Conservation (phyloP, 306 rosid genomes). For the Lablab purpureus region DNA sequence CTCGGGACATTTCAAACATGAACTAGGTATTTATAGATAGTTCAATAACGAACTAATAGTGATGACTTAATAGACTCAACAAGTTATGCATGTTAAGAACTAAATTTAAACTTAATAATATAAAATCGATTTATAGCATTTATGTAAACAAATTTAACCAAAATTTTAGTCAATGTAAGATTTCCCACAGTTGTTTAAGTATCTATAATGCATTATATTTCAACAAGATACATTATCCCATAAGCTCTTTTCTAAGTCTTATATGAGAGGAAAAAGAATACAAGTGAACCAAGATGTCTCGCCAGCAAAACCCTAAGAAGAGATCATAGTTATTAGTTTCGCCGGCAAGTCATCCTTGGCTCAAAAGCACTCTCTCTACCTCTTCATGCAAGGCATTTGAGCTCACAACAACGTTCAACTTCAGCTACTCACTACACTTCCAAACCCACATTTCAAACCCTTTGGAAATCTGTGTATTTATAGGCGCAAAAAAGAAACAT, state of each 20-base stretch:
- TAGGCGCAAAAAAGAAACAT: not conserved
- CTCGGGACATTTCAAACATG: no score
- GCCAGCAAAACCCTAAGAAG: slow-evolving; percentile 20
- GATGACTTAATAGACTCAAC: no score
- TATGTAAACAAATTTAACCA: no score
- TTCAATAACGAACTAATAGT: no score
- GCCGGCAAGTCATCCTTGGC: slow-evolving; percentile 59
- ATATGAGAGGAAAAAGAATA: slow-evolving; percentile 48
- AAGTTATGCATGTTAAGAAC: no score
- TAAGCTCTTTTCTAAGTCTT: slow-evolving; percentile 27
- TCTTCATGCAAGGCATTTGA: slow-evolving; percentile 42
- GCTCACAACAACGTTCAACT: slow-evolving; percentile 2
- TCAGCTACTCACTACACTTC: not conserved
- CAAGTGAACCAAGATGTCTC: slow-evolving; percentile 36
- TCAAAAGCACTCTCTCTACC: slow-evolving; percentile 44
- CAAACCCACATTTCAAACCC: not conserved
- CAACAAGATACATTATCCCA: not conserved
- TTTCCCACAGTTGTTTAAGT: no score
- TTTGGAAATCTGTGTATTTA: slow-evolving; percentile 27
- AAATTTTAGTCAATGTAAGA: no score
- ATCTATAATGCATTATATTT: not conserved
- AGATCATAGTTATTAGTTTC: not conserved
- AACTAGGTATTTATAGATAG: no score
- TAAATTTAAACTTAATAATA: no score
- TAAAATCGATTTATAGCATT: no score